A percentile compares a stretch with the other conserved stretches of the same genome.
phyloP scores from a whole-genome alignment of 768 basidiomycete genomes.

The Boletus edulis region DNA sequence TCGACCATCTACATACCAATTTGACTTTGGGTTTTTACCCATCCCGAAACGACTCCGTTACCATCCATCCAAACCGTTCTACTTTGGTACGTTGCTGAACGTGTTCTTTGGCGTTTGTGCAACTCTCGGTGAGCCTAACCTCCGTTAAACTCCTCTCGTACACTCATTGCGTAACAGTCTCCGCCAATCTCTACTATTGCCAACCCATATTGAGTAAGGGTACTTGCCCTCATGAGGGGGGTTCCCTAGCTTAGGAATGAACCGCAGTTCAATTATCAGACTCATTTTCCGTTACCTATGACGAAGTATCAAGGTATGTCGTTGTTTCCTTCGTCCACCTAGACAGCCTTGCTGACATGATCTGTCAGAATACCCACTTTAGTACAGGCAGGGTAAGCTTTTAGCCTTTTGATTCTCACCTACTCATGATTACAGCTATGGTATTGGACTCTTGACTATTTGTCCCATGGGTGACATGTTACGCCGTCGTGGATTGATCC shows the following conservation, averaged over 20 bases:
- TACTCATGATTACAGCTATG: constrained; percentile 45
- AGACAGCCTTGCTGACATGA: neutral
- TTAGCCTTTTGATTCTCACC: too few species aligned
- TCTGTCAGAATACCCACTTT: constrained; percentile 55
- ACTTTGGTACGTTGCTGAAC: constrained; percentile 33
- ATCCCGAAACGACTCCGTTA: constrained; percentile 55
- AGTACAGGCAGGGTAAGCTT: constrained; percentile 57
- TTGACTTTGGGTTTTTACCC: constrained; percentile 58
- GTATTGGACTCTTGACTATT: constrained; percentile 65
- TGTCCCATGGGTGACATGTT: constrained; percentile 81
- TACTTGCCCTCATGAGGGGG: neutral
- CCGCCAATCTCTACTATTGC: constrained; percentile 68
- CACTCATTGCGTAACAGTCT: too few species aligned
- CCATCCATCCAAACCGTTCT: constrained; percentile 41
- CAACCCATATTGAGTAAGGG: constrained; percentile 71
- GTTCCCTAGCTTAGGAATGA: too few species aligned
- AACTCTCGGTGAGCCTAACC: too few species aligned
- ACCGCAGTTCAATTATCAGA: constrained; percentile 30
- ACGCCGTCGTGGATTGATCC: constrained; percentile 65
- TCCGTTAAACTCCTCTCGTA: too few species aligned
- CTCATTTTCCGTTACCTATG: constrained; percentile 35
- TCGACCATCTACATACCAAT: too few species aligned
- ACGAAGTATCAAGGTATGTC: constrained; percentile 29
- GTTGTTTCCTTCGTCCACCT: neutral
- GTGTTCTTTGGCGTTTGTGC: too few species aligned